Evolutionary conservation across 2,329 filamentous ascomycete species (phyloP).

Genomic region (Trichoderma sp.): DNA sequence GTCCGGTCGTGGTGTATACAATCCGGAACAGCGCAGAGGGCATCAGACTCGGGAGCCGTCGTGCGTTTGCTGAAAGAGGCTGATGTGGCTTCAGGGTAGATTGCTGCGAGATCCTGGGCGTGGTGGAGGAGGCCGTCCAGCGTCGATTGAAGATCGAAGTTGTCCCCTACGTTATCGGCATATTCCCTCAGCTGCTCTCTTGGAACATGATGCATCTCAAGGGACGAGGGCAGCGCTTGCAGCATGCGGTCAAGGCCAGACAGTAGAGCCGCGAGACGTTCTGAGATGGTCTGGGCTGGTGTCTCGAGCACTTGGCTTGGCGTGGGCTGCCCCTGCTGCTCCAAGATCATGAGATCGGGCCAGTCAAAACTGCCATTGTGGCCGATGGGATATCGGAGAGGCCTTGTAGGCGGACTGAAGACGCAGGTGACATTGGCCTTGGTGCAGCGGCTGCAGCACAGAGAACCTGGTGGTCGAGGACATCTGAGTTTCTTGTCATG

Average conservation of each 20-base stretch:
- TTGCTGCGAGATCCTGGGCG: slow-evolving; percentile 42
- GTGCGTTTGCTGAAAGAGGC: slow-evolving; percentile 30
- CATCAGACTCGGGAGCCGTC: slow-evolving; percentile 1
- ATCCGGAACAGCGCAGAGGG: slow-evolving; percentile 38
- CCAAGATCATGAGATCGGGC: slow-evolving; percentile 32
- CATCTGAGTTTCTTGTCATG: slow-evolving; percentile 54
- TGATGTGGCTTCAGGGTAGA: slow-evolving; percentile 42
- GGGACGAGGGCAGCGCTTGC: slow-evolving; percentile 22
- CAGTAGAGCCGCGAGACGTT: slow-evolving; percentile 34
- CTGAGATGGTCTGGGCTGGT: slow-evolving; percentile 29
- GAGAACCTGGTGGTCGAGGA: slow-evolving; percentile 44
- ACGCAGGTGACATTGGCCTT: slow-evolving; percentile 47
- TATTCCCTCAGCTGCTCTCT: slow-evolving; percentile 34
- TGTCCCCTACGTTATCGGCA: slow-evolving; percentile 34
- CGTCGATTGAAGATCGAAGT: slow-evolving; percentile 35
- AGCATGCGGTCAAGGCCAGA: slow-evolving; percentile 34
- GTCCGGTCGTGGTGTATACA: slow-evolving; percentile 41
- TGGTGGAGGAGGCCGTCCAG: slow-evolving; percentile 43
- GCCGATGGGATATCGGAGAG: slow-evolving; percentile 25
- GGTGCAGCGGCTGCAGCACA: slow-evolving; percentile 47
- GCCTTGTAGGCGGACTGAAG: slow-evolving; percentile 47
- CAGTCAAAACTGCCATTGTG: slow-evolving; percentile 31
- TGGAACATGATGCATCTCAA: slow-evolving; percentile 33
- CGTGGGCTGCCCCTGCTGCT: slow-evolving; percentile 4
- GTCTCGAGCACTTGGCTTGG: slow-evolving; percentile 7